These are phyloP conservation scores for Hirsutella rhossiliensis DNA, from an alignment of 2,329 filamentous ascomycete genomes.

Conservation along the genomic window DNA sequence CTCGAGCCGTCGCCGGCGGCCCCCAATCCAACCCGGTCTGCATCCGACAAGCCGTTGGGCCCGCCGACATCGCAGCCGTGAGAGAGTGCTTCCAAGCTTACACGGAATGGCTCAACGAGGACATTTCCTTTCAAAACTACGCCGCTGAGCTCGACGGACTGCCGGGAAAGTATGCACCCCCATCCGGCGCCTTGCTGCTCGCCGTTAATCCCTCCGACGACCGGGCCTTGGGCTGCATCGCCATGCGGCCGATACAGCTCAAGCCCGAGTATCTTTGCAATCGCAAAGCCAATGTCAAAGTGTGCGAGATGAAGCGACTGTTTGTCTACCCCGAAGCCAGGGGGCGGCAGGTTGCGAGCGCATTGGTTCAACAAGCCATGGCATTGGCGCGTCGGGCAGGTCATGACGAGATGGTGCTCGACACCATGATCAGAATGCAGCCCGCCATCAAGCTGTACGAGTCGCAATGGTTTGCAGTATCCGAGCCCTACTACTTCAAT, in stretches of 20 bases:
- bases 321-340: conserved; percentile 15
- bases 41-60: conserved; percentile 10
- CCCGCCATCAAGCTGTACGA: conserved; percentile 12
- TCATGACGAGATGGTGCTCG: conserved; percentile 13
- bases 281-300: background rate
- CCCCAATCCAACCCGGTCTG: background rate
- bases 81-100: conserved; percentile 12
- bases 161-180: conserved; percentile 14
- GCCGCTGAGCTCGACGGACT: conserved; percentile 9
- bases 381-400: conserved; percentile 5
- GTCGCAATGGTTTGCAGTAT: conserved; percentile 11
- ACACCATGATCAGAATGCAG: conserved; percentile 12
- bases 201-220: conserved; percentile 9
- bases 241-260: conserved; percentile 10
- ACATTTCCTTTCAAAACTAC: conserved; percentile 15
- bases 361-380: conserved; percentile 9
- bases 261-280: conserved; percentile 4
- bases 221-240: conserved; percentile 13
- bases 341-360: conserved; percentile 11
- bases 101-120: conserved; percentile 13
- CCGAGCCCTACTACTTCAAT: conserved; percentile 10
- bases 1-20: too few species aligned
- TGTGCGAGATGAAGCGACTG: conserved; percentile 15
- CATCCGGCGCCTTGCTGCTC: conserved; percentile 11
- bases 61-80: conserved; percentile 8